Evolutionary conservation across 345 rosid species (phyloP).

Genomic region (Ceriops decandra): DNA sequence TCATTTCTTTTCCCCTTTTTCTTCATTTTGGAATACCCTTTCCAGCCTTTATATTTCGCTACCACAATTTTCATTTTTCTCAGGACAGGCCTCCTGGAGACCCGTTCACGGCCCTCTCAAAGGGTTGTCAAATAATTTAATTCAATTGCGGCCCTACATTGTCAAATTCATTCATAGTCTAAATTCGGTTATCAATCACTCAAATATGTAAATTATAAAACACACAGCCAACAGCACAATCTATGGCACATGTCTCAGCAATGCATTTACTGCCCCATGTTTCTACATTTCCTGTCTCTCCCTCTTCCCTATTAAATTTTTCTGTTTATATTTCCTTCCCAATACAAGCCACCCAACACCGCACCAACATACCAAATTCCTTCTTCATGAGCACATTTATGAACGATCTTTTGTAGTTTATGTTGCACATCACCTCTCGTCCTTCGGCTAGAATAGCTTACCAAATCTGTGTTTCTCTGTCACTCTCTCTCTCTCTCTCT

Average conservation of each 20-base stretch:
- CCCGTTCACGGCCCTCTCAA: conserved; percentile 20
- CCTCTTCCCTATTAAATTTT: background rate
- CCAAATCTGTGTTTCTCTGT: background rate
- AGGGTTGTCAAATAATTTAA: background rate
- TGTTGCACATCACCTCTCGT: conserved; percentile 7
- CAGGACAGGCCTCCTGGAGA: conserved; percentile 26
- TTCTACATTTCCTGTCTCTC: conserved; percentile 14
- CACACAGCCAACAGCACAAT: background rate
- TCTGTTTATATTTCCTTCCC: conserved; percentile 12
- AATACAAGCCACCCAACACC: conserved; percentile 21
- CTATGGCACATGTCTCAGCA: conserved; percentile 10
- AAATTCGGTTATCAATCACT: background rate
- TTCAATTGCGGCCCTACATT: background rate
- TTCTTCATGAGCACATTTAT: background rate
- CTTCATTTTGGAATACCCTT: background rate
- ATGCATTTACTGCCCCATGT: conserved; percentile 31
- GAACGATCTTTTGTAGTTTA: conserved; percentile 3
- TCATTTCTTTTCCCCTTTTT: background rate
- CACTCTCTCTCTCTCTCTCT: background rate
- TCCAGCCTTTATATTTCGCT: background rate
- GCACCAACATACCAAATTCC: conserved; percentile 1
- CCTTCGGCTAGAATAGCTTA: background rate
- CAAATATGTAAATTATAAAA: background rate
- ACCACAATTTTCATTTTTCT: background rate
- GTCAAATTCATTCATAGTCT: background rate